Evolutionary conservation across 306 rosid species (phyloP), one percentile per base, ranked within the genome.

Genomic region (Lotus japonicus): DNA sequence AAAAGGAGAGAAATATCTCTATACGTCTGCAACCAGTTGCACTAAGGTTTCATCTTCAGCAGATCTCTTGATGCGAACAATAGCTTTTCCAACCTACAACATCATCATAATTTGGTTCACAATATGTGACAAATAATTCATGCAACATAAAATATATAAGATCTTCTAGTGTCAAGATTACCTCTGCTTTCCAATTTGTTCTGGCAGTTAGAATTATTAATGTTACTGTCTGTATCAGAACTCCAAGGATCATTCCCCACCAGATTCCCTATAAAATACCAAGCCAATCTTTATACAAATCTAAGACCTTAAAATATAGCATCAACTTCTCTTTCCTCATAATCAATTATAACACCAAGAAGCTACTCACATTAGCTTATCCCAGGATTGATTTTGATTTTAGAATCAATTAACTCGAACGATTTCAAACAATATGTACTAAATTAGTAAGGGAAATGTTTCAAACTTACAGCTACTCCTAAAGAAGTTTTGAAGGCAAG

Each of bases 241-340:
- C 92, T 69, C 90, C 96, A 68, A 84, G 62, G 60, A 89, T 71
- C 92, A 86, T 76, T 3, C 91, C 89, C 91, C 95, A 88, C 89
- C 89, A 86, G 51, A 86, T 89, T 2, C 89, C 96, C 91, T 85
- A 71, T 17, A 74, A 58, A 68, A n/a, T n/a, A n/a, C n/a, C n/a
- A n/a, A n/a, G n/a, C 26, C 15, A 9, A 71, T 19, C 11, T 26
- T 17, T 7, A 11, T 28, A 23, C 23, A 55, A 14, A 68, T 18
- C 38, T 3, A 28, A 55, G 5, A 65, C 8, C 33, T 26, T 26
- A 4, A 26, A n/a, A n/a, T n/a, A n/a, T 31, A 31, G 36, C 36
- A 31, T 31, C 36, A 31, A 31, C 6, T 31, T 31, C 36, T 31
- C 33, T 28, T 28, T 31, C 7, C 36, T 31, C 36, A 31, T 31